These are phyloP conservation scores for Papiliotrema flavescens DNA, from an alignment of 1,284 basidiomycete genomes.

Conservation along the genomic window DNA sequence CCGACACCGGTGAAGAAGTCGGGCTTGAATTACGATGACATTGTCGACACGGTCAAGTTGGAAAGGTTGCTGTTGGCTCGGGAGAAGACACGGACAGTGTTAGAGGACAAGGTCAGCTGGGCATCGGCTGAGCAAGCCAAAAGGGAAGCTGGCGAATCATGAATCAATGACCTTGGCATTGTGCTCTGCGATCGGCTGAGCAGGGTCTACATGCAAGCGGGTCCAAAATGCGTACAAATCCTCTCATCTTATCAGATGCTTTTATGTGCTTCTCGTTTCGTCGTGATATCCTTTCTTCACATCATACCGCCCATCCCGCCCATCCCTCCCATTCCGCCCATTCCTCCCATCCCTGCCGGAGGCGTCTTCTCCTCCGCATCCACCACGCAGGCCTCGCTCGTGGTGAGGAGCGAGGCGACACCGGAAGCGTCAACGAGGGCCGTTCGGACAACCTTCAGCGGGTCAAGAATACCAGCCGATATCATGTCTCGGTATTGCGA, in stretches of 20 bases:
- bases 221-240: background rate
- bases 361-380: conserved; percentile 81
- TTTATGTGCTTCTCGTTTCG: background rate
- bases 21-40: conserved; percentile 22
- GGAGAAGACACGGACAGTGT: conserved; percentile 31
- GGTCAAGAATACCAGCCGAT: conserved; percentile 88
- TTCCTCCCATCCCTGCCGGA: conserved; percentile 52
- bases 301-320: conserved; percentile 60
- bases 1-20: background rate
- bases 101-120: conserved; percentile 30
- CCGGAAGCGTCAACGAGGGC: conserved; percentile 81
- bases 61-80: conserved; percentile 37
- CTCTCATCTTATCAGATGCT: background rate
- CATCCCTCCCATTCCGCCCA: conserved; percentile 47
- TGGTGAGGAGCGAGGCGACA: conserved; percentile 86
- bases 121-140: conserved; percentile 15
- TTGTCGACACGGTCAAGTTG: conserved; percentile 32
- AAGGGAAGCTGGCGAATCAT: background rate
- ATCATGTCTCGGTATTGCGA: conserved; percentile 95
- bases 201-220: background rate
- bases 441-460: conserved; percentile 86
- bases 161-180: background rate
- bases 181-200: background rate
- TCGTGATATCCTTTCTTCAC: background rate
- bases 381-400: conserved; percentile 88